Base-by-base conservation (phyloP, 2,329 filamentous ascomycete genomes). In the Fusarium redolens region DNA sequence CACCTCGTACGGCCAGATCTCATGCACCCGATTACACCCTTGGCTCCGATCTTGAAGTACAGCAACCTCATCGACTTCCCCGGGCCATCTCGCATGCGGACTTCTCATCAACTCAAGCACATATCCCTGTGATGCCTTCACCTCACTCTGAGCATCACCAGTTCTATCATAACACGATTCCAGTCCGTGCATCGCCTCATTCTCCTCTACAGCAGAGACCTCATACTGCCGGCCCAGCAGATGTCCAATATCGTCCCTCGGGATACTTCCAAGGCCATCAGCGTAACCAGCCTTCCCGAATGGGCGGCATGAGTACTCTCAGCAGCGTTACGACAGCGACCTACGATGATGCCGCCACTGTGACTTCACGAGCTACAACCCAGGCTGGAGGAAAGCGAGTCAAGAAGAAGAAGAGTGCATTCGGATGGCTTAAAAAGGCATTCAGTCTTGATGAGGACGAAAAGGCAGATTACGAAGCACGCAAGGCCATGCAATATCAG, bases 371-470 rank as follows among this genome's bases (percentile, higher is more conserved):
- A 59, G 76, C 73, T n/a, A 78, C 69, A 20, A 75, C 74, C 45
- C 75, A 77, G 28, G 78, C 79, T 4, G 79, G 77, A 22, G 79
- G 81, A 30, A 84, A 83, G 61, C 82, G 85, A 41, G 77, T 91
- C 9, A 91, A 91, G 80, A 92, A 91, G 83, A 92, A 92, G 83
- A 86, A 89, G 71, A 91, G 90, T 74, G 89, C 89, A 3, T 91
- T 92, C 76, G 90, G 90, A 4, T 92, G 90, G 90, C 79, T 92
- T 62, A 92, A 91, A 80, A 92, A 92, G 81, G 90, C 90, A 2
- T 92, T 92, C 58, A 88, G 87, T 38, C 81, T 92, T 31, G 89
- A 91, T 68, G 90, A 92, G 28, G 89, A 91, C 52, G 90, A 92
- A 79, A 86, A 86, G 58, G 84, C 85, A 13, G 86, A 86, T 14